Evolutionary conservation across 257 asterid genomes (phyloP).

Genomic region (Leptodermis oblonga): DNA sequence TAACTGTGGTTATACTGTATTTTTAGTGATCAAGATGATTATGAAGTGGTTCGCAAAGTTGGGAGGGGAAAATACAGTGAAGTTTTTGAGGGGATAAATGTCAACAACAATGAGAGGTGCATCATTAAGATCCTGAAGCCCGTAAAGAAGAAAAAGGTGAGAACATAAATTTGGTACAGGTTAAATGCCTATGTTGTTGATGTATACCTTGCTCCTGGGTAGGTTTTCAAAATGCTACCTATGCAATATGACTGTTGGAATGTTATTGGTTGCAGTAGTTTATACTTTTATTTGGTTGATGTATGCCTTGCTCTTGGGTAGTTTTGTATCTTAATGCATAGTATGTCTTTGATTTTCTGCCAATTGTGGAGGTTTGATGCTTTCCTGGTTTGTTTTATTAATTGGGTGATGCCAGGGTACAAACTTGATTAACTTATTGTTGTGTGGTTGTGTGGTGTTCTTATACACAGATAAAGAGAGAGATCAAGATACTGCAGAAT

Average conservation of each 20-base stretch:
- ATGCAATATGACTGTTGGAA: not conserved
- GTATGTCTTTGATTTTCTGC: not conserved
- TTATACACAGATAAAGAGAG: conserved; percentile 40
- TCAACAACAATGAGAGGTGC: conserved; percentile 76
- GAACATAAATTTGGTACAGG: not conserved
- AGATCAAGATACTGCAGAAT: conserved; percentile 43
- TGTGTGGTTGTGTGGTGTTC: not conserved
- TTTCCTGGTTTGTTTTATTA: not conserved
- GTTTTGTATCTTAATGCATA: too few relatives aligned
- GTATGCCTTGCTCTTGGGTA: too few relatives aligned
- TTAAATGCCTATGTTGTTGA: not conserved
- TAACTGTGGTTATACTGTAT: conserved; percentile 9
- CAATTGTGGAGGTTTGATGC: not conserved
- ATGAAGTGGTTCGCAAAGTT: conserved; percentile 91
- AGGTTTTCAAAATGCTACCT: not conserved
- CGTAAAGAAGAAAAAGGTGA: conserved; percentile 92
- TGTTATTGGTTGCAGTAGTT: not conserved
- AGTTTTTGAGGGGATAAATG: conserved; percentile 91
- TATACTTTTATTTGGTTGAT: not conserved
- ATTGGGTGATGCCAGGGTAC: not conserved
- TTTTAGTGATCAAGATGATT: conserved; percentile 84
- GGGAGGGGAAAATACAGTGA: conserved; percentile 98
- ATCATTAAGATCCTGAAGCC: conserved; percentile 91
- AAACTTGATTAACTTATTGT: not conserved
- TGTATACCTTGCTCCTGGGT: not conserved